A percentile compares a stretch with the other conserved stretches of the same genome.
Evolutionary conservation across 805 yeast species (phyloP).

Genomic region (Candida patagonica): DNA sequence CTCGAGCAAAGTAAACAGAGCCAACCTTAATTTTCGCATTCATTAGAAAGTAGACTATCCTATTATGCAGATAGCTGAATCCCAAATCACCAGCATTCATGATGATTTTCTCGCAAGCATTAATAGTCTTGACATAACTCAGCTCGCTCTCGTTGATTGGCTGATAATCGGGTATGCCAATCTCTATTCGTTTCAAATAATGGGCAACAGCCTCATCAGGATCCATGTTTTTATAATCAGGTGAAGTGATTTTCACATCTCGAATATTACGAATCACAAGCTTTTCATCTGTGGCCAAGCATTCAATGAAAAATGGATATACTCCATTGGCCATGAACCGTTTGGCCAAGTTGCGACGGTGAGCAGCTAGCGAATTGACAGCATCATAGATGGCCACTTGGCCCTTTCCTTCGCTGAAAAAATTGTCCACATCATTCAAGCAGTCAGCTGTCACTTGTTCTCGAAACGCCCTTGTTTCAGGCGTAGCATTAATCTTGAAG

Average conservation of each 20-base stretch:
- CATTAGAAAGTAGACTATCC: constrained; percentile 87
- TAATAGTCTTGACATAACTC: constrained; percentile 75
- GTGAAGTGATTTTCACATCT: constrained; percentile 71
- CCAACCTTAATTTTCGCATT: constrained; percentile 83
- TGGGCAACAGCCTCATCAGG: constrained; percentile 65
- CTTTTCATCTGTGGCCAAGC: constrained; percentile 63
- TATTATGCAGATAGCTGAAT: constrained; percentile 81
- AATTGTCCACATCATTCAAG: constrained; percentile 55
- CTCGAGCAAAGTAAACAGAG: constrained; percentile 76
- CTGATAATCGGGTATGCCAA: constrained; percentile 62
- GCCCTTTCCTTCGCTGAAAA: constrained; percentile 69
- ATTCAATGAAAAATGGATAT: constrained; percentile 81
- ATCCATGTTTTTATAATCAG: constrained; percentile 76
- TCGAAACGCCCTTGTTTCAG: constrained; percentile 45
- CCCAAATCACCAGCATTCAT: constrained; percentile 57
- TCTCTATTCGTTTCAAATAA: constrained; percentile 61
- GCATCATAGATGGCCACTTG: constrained; percentile 97
- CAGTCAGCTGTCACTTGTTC: constrained; percentile 53
- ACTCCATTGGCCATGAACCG: constrained; percentile 49
- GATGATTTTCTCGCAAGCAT: constrained; percentile 79
- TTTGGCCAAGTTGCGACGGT: constrained; percentile 50
- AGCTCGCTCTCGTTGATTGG: constrained; percentile 53
- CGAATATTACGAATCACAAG: constrained; percentile 67
- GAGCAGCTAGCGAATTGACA: constrained; percentile 68
- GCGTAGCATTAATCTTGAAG: constrained; percentile 44